phyloP scores from a whole-genome alignment of 345 rosid species.

The Leavenworthia alabamica region DNA sequence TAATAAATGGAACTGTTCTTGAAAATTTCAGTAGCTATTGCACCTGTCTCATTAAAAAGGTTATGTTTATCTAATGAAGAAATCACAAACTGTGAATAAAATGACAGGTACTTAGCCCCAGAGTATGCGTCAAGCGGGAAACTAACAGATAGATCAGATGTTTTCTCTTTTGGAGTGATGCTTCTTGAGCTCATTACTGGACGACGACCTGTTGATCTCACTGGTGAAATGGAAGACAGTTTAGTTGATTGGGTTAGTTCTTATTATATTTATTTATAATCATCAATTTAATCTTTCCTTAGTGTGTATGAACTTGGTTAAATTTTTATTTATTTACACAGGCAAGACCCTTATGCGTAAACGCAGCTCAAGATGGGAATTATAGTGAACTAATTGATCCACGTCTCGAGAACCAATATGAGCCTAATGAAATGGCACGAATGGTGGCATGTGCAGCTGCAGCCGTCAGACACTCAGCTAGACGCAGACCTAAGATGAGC shows the following conservation, averaged over 20 bases:
- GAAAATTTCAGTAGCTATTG: not conserved
- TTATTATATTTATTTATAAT: not conserved
- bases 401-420: slow-evolving; percentile 47
- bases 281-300: not conserved
- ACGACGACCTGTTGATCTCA: slow-evolving; percentile 54
- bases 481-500: slow-evolving; percentile 79
- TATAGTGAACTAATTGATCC: slow-evolving; percentile 60
- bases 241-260: slow-evolving; percentile 76
- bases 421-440: slow-evolving; percentile 52
- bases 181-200: slow-evolving; percentile 78
- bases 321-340: slow-evolving; percentile 21
- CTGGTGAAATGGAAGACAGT: slow-evolving; percentile 76
- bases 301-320: not conserved
- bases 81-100: not conserved
- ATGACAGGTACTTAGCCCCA: slow-evolving; percentile 75
- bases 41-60: not conserved
- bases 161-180: slow-evolving; percentile 83
- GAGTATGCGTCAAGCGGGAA: slow-evolving; percentile 93
- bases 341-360: slow-evolving; percentile 67
- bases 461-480: slow-evolving; percentile 60
- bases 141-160: slow-evolving; percentile 86
- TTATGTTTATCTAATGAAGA: slow-evolving; percentile 9
- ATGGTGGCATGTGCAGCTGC: slow-evolving; percentile 78
- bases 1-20: slow-evolving; percentile 26
- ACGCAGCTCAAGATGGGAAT: slow-evolving; percentile 51